These are phyloP conservation scores for Glebionis coronaria DNA, from an alignment of 129 eudicot species.

Conservation along the genomic window DNA sequence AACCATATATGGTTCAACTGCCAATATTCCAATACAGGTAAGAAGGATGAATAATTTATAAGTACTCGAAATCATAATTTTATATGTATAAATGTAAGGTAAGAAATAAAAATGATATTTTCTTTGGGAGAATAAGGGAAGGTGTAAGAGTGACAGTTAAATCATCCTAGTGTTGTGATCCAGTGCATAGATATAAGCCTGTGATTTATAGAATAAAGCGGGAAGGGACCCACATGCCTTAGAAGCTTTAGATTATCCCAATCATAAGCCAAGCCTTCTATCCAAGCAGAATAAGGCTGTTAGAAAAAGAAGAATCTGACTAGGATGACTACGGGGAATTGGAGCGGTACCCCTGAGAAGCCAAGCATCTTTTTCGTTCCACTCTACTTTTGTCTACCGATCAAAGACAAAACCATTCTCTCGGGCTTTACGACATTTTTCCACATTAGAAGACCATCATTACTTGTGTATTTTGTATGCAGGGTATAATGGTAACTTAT, in stretches of 20 bases:
- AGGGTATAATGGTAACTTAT: slow-evolving; percentile 39
- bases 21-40: slow-evolving; percentile 50
- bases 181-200: slow-evolving; percentile 45
- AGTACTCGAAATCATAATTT: slow-evolving; percentile 43
- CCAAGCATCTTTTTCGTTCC: slow-evolving; percentile 70
- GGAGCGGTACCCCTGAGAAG: slow-evolving; percentile 68
- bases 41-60: slow-evolving; percentile 45
- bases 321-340: slow-evolving; percentile 60
- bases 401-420: slow-evolving; percentile 45
- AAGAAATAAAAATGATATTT: slow-evolving; percentile 19
- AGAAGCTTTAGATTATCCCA: slow-evolving; percentile 69
- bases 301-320: slow-evolving; percentile 57
- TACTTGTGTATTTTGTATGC: neutral
- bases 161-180: slow-evolving; percentile 31
- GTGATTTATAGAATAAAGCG: slow-evolving; percentile 55
- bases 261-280: slow-evolving; percentile 65
- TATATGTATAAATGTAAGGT: slow-evolving; percentile 22
- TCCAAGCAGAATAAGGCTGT: slow-evolving; percentile 65
- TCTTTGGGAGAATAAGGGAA: slow-evolving; percentile 24
- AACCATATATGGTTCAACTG: slow-evolving; percentile 48
- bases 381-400: slow-evolving; percentile 28
- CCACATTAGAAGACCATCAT: no score
- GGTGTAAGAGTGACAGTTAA: slow-evolving; percentile 21
- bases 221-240: slow-evolving; percentile 61
- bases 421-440: no score